phyloP scores from a whole-genome alignment of 2,329 filamentous ascomycete genomes.

The Claviceps africana region DNA sequence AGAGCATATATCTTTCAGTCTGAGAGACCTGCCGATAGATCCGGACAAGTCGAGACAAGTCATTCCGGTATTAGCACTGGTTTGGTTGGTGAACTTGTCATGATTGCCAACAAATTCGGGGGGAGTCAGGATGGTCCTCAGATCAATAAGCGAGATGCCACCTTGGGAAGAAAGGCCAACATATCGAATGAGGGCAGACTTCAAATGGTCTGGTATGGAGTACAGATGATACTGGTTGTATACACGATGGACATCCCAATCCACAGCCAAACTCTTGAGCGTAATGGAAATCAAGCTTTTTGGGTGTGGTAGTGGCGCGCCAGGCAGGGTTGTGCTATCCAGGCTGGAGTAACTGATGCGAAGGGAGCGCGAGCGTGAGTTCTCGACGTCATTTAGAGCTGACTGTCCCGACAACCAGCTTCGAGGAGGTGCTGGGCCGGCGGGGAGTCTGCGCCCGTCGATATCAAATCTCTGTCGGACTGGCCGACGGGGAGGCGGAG shows the following conservation, averaged over 20 bases:
- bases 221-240: constrained; percentile 45
- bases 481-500: constrained; percentile 33
- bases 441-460: constrained; percentile 36
- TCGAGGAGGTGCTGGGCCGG: constrained; percentile 44
- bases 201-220: constrained; percentile 38
- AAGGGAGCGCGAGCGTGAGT: constrained; percentile 9
- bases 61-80: constrained; percentile 21
- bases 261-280: constrained; percentile 33
- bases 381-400: constrained; percentile 7
- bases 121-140: constrained; percentile 31
- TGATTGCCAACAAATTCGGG: constrained; percentile 14
- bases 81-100: constrained; percentile 14
- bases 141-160: constrained; percentile 35
- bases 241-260: constrained; percentile 41
- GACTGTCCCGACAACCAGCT: constrained; percentile 33
- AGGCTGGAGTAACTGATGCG: constrained; percentile 10
- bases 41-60: constrained; percentile 40
- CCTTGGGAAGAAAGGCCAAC: constrained; percentile 29
- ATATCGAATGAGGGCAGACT: constrained; percentile 36
- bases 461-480: constrained; percentile 28
- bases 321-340: constrained; percentile 26
- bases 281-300: constrained; percentile 38
- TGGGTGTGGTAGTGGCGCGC: constrained; percentile 26
- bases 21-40: constrained; percentile 35
- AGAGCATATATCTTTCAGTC: constrained; percentile 36